phyloP scores from a whole-genome alignment of 2,329 filamentous ascomycete genomes.

The Neofusicoccum parvum region DNA sequence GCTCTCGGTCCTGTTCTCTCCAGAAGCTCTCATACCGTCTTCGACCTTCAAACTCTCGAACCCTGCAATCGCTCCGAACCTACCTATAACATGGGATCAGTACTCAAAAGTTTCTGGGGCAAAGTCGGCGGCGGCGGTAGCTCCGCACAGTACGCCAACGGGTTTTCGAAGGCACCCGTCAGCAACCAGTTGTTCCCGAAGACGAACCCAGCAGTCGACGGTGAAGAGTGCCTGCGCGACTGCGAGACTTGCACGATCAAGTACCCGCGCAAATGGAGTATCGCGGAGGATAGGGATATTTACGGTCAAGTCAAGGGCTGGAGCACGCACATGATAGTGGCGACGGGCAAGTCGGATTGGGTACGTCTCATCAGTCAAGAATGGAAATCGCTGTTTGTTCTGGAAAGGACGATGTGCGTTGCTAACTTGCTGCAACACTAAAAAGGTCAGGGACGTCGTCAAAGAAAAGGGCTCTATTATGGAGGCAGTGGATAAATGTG shows the following conservation, averaged over 20 bases:
- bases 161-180: conserved; percentile 30
- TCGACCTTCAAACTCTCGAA: no score
- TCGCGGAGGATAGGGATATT: conserved; percentile 76
- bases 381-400: no score
- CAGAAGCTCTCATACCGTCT: no score
- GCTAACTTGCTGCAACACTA: no score
- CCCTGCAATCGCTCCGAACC: no score
- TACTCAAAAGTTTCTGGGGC: conserved; percentile 38
- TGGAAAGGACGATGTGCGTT: no score
- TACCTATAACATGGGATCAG: conserved; percentile 32
- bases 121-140: neutral
- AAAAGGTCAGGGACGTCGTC: conserved; percentile 39
- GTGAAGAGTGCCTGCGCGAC: conserved; percentile 85
- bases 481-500: conserved; percentile 54
- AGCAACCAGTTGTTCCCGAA: conserved; percentile 67
- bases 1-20: no score
- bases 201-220: conserved; percentile 76
- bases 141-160: conserved; percentile 24
- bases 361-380: conserved; percentile 43
- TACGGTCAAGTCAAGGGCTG: conserved; percentile 87
- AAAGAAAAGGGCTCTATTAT: conserved; percentile 74
- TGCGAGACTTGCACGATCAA: conserved; percentile 78
- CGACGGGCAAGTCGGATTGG: conserved; percentile 97
- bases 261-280: conserved; percentile 72
- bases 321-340: conserved; percentile 87